phyloP scores from a whole-genome alignment of 257 asterid species.

The Jasminum sambac region DNA sequence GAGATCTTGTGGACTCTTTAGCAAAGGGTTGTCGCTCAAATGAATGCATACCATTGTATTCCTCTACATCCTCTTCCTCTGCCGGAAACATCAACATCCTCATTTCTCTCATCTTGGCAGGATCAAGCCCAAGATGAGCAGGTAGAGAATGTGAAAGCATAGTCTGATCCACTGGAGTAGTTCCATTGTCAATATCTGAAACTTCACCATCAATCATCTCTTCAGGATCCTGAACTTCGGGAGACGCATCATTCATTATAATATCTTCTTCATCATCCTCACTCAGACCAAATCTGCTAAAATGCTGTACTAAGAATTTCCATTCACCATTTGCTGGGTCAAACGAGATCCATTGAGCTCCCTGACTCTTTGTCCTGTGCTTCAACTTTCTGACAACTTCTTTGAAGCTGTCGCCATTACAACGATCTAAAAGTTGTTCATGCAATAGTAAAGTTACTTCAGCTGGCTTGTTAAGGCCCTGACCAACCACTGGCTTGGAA shows the following conservation, averaged over 20 bases:
- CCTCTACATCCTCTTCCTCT: slow-evolving; percentile 67
- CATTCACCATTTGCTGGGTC: slow-evolving; percentile 63
- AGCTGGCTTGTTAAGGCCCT: slow-evolving; percentile 89
- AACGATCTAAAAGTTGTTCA: slow-evolving; percentile 24
- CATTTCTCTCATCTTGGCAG: slow-evolving; percentile 78
- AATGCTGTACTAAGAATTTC: slow-evolving; percentile 85
- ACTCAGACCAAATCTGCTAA: slow-evolving; percentile 90
- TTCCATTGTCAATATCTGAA: slow-evolving; percentile 61
- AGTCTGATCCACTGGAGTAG: slow-evolving; percentile 43
- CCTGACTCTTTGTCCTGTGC: slow-evolving; percentile 66
- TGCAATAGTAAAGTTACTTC: slow-evolving; percentile 69
- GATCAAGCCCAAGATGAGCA: slow-evolving; percentile 94
- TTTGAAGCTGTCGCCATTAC: slow-evolving; percentile 25
- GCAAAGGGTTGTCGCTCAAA: slow-evolving; percentile 42
- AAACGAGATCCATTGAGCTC: slow-evolving; percentile 78
- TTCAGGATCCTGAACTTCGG: slow-evolving; percentile 48
- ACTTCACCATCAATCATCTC: slow-evolving; percentile 51
- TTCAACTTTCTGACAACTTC: slow-evolving; percentile 53
- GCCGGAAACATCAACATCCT: slow-evolving; percentile 69
- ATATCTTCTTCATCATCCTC: slow-evolving; percentile 91
- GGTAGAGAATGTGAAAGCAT: slow-evolving; percentile 93
- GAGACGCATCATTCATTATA: slow-evolving; percentile 61
- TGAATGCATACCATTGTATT: slow-evolving; percentile 36
- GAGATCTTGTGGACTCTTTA: slow-evolving; percentile 64
- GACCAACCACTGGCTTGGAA: slow-evolving; percentile 67